Percentiles rank a stretch among this genome's conserved stretches.
These are phyloP conservation scores for Orbilia blumenaviensis DNA, from an alignment of 2,329 filamentous ascomycete genomes.

Conservation along the genomic window DNA sequence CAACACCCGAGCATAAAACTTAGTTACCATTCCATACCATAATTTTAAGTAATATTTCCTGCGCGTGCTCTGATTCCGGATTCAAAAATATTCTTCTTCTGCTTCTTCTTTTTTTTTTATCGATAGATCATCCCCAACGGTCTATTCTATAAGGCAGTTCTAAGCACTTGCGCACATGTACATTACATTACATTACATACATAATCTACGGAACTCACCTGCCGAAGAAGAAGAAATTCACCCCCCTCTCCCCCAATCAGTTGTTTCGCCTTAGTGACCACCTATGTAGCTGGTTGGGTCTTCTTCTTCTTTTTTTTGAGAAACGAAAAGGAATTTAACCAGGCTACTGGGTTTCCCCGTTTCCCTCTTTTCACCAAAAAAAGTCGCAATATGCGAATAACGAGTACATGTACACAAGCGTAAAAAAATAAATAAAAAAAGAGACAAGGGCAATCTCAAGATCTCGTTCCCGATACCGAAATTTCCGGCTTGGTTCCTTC, in stretches of 20 bases:
- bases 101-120: too few relatives aligned
- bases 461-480: conserved; percentile 6
- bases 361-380: neutral
- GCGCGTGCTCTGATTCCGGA: too few relatives aligned
- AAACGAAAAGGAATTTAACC: conserved; percentile 24
- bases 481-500: neutral
- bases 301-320: too few relatives aligned
- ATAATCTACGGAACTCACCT: conserved; percentile 4
- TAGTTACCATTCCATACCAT: too few relatives aligned
- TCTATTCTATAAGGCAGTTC: conserved; percentile 3
- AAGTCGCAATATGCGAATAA: conserved; percentile 10
- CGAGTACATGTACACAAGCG: neutral
- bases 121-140: conserved; percentile 23
- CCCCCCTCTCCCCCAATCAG: neutral
- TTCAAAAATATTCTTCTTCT: neutral
- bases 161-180: too few relatives aligned
- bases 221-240: neutral
- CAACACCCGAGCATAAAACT: neutral
- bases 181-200: too few relatives aligned
- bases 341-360: neutral
- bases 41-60: too few relatives aligned
- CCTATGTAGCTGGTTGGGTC: too few relatives aligned
- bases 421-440: neutral
- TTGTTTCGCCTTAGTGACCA: neutral
- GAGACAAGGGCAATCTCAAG: too few relatives aligned